phyloP scores from a whole-genome alignment of 768 basidiomycete genomes.

The Termitomyces sp. region DNA sequence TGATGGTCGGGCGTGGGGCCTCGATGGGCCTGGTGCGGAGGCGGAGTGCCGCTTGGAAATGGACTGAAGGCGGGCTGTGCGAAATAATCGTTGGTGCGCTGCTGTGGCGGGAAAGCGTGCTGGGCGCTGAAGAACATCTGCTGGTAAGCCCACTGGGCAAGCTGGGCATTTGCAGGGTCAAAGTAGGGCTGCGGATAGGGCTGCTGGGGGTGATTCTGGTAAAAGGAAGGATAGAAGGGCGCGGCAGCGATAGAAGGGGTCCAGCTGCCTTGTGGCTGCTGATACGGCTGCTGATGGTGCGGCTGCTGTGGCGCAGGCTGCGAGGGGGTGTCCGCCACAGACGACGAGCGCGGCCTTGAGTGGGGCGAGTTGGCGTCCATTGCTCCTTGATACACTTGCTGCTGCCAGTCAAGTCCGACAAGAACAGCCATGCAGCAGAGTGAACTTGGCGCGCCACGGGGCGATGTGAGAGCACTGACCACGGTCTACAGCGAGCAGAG shows the following conservation, averaged over 20 bases:
- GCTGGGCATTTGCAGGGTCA: conserved; percentile 69
- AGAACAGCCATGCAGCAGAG: conserved; percentile 64
- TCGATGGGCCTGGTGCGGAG: conserved; percentile 35
- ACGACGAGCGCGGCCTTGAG: conserved; percentile 55
- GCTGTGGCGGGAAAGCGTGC: conserved; percentile 33
- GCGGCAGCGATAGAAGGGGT: conserved; percentile 58
- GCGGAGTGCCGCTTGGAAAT: conserved; percentile 67
- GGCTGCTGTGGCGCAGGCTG: conserved; percentile 27
- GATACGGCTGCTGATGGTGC: conserved; percentile 27
- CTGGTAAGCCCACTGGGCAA: conserved; percentile 87
- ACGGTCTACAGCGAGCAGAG: conserved; percentile 6
- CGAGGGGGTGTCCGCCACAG: conserved; percentile 44
- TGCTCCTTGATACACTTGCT: conserved; percentile 36
- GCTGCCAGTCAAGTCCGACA: conserved; percentile 69
- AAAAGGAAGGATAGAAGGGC: conserved; percentile 75
- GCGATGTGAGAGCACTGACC: conserved; percentile 4
- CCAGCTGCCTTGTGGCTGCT: conserved; percentile 67
- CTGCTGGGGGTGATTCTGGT: conserved; percentile 64
- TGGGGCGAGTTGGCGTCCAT: conserved; percentile 49
- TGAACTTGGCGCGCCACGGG: conserved; percentile 8
- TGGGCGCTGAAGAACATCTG: conserved; percentile 84
- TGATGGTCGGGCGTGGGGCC: no score
- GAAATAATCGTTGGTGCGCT: conserved; percentile 51
- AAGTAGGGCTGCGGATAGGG: conserved; percentile 50
- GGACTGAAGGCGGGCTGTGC: conserved; percentile 51